Conservation (phyloP, 2,329 filamentous ascomycete genomes). For the Mycosphaerelloides madeirae region DNA sequence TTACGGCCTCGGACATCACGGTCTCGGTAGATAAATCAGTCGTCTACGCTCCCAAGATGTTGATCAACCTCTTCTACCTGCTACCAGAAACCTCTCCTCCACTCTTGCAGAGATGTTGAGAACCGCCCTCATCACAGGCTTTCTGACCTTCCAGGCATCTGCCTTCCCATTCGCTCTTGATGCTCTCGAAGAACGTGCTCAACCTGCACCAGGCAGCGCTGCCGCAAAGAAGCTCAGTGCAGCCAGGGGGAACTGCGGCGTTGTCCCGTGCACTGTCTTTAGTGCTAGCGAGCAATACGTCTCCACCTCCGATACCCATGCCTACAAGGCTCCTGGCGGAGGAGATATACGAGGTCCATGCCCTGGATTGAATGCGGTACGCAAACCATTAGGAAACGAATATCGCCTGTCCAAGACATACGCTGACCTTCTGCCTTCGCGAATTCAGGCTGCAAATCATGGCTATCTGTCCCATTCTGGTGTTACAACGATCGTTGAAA, state of each 20-base stretch:
- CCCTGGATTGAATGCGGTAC: conserved; percentile 19
- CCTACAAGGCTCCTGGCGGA: background rate
- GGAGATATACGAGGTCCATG: conserved; percentile 18
- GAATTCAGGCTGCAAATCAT: conserved; percentile 28
- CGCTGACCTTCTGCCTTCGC: too few species aligned
- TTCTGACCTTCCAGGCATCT: background rate
- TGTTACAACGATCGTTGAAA: conserved; percentile 23
- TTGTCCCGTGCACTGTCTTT: conserved; percentile 1
- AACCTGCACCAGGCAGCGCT: background rate
- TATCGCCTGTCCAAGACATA: too few species aligned
- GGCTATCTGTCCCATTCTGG: conserved; percentile 15
- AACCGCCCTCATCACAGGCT: too few species aligned
- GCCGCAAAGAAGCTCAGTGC: background rate
- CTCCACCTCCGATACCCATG: conserved; percentile 1
- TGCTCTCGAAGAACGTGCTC: background rate
- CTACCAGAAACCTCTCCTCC: too few species aligned
- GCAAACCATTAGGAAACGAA: too few species aligned
- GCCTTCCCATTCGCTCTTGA: conserved; percentile 4
- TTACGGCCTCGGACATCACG: too few species aligned
- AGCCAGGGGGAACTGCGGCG: conserved; percentile 1
- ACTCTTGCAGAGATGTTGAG: too few species aligned
- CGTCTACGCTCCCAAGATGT: too few species aligned
- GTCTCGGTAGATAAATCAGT: too few species aligned
- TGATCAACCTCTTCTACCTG: too few species aligned
- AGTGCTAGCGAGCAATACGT: background rate